Evolutionary conservation across 129 eudicot genomes (phyloP), one percentile per base, ranked within the genome.

Genomic region (Tagetes erecta): DNA sequence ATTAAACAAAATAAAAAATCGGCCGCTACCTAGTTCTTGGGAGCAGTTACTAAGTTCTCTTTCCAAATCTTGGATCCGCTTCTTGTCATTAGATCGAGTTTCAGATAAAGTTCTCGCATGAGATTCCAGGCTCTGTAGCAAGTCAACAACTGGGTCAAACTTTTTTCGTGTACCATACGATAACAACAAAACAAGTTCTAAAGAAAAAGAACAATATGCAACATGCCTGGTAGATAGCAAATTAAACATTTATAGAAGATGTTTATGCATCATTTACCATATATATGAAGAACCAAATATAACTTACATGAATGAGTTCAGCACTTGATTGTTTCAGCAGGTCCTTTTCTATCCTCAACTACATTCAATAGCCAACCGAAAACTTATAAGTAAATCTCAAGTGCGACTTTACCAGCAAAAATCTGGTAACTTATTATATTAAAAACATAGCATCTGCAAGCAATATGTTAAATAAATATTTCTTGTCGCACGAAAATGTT

Each of bases 261-360:
- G 64, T 14, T 12, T 41, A 68, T 38, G 76, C 72, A 59, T 68
- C 59, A 72, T 65, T 57, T 44, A 84, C 14, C 27, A 71, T 75
- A 71, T 36, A 46, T 57, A 68, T 58, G 37, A 74, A 50, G 64
- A 66, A 79, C 5, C 44, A 2, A 47, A 35, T 50, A 70, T 47
- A 71, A 57, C 69, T 84, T 92, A 92, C 98, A 67, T 81, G 86
- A 46, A 88, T 86, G 78, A 93, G 83, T 56, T 88, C 91, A 80
- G 81, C 77, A 73, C 96, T 87, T 82, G 98, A 90, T 68, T 83
- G 92, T 73, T 75, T 90, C 80, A 86, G 53, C 86, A 80, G 64
- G 73, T 90, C 95, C 85, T 90, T 93, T 81, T 93, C 95, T 50
- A 82, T 86, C 81, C 86, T 84, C 63, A 90, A 84, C 97, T 93